Evolutionary conservation across 805 yeast genomes (phyloP), one percentile per base, ranked within the genome.

Genomic region (Vanderwaltozyma yarrowii): DNA sequence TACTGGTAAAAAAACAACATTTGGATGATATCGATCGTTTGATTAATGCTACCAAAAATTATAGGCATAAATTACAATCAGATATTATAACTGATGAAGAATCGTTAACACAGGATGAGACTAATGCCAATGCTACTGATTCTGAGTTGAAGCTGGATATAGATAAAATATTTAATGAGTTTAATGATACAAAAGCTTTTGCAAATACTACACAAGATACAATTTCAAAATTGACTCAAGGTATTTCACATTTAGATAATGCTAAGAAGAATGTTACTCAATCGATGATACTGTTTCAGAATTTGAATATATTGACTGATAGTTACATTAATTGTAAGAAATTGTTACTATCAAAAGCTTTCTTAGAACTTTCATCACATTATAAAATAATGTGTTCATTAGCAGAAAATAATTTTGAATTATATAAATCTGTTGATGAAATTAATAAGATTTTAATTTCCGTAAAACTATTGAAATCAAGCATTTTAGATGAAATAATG

Each of bases 261-360:
- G 78, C 88, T 26, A 92, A 92, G 64, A 76, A 74, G 54, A 92
- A 92, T 57, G 65, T 92, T 35, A 88, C 86, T 2, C 67, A 76
- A 20, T 76, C 92, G 10, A 84, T 92, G 83, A 85, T 94, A 1
- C 77, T 87, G 27, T 67, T 89, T 47, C 84, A 89, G 51, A 71
- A 95, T 44, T 66, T 92, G 28, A 94, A 87, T 52, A 88, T 88
- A 84, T 67, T 92, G 35, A 70, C 83, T 6, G 77, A 75, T 26
- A 47, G 57, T 15, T 58, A 56, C 32, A 36, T 42, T 11, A 45
- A 47, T 11, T 52, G 62, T 32, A 49, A 43, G 17, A 17, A 34
- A 2, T 36, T 45, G 15, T 32, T 56, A 15, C 38, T 32, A 3
- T 36, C 33, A 7, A 38, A 44, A 24, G 25, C 43, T 1, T 59